Evolutionary conservation across 176 grass and related monocot genomes (phyloP), one percentile per base, ranked within the genome.

Genomic region (Oropetium thomaeum): DNA sequence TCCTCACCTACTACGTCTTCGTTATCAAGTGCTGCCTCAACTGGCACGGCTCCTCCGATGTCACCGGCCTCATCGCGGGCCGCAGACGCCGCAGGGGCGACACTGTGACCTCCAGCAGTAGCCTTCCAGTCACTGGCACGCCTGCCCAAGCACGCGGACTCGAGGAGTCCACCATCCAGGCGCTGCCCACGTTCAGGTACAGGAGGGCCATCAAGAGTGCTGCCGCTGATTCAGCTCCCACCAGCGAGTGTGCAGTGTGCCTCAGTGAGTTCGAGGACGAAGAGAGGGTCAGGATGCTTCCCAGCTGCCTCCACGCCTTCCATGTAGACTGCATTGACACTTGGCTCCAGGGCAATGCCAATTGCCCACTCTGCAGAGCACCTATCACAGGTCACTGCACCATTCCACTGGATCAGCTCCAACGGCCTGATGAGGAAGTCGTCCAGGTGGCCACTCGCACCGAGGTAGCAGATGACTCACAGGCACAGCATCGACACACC

Each of bases 1-100:
- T 98, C 63, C 84, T 93, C 73, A 79, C 81, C 82, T 98, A 98
- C 84, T 98, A 95, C 76, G 44, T 98, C 82, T 82, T 98, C 19
- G 82, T 92, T 69, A 86, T 92, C 71, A 81, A 81, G 11, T 98
- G 91, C 84, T 92, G 89, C 77, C 82, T 95, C 79, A 90, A 67
- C 55, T 90, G 81, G 84, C 74, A 87, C 62, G 60, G 53, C 32
- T 59, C 71, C 32, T 57, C 81, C 32, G 33, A 76, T 8, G 31
- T 26, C 10, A 4, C 31, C 11, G 13, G 19, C 43, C 31, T 71
- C 32, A 28, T 76, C 54, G 11, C 79, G 14, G 83, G 90, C 41
- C 47, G 39, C 13, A 70, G 33, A 9, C 60, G 41, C 0, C 47
- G 48, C 10, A 3, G n/a, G 30, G 39, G 17, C 20, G 47, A 3